phyloP scores from a whole-genome alignment of 2,329 filamentous ascomycete genomes.

The Aschersonia sp. region DNA sequence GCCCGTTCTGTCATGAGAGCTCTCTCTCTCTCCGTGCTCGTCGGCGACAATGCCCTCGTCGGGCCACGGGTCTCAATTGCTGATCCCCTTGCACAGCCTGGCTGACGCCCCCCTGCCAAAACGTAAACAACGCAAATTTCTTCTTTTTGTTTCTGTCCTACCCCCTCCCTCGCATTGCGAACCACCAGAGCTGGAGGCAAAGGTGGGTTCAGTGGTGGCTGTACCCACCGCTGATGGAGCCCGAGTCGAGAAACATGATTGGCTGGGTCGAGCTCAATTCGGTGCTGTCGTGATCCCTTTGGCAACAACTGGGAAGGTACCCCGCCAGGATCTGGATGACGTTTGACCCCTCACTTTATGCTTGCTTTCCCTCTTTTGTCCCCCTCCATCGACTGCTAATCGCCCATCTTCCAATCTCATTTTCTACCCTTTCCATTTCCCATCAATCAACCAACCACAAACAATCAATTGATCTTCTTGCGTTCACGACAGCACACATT shows the following conservation, averaged over 20 bases:
- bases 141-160: not conserved
- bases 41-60: no score
- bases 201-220: not conserved
- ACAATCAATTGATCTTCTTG: not conserved
- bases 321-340: constrained; percentile 4
- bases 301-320: not conserved
- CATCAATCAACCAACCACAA: not conserved
- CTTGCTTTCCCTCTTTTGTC: not conserved
- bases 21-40: no score
- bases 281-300: not conserved
- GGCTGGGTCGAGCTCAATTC: not conserved
- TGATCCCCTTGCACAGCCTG: no score
- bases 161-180: not conserved
- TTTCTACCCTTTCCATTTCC: not conserved
- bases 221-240: not conserved
- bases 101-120: no score
- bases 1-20: no score
- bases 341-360: constrained; percentile 4
- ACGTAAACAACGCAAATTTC: not conserved
- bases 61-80: no score
- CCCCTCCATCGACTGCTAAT: not conserved
- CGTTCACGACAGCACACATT: not conserved
- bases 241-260: constrained; percentile 1
- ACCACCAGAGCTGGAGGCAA: not conserved
- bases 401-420: not conserved